Base-by-base conservation (phyloP, 495 filamentous ascomycete species). In the Aspergillus egyptiacus region DNA sequence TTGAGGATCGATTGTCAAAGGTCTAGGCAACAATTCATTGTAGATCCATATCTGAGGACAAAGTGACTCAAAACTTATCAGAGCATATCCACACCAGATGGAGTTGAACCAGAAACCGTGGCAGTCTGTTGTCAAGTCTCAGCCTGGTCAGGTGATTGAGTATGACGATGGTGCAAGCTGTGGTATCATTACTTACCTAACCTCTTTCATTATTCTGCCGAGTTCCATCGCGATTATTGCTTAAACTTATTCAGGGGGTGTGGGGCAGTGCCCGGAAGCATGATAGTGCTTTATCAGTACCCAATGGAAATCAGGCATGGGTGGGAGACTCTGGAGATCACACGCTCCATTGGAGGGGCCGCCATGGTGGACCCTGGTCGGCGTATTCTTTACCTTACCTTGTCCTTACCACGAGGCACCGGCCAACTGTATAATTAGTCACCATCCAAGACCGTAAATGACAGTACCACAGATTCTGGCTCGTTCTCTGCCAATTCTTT, bases 191-290 rank as follows among this genome's bases (percentile, higher is more conserved):
- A n/a, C n/a, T n/a, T n/a, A n/a, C n/a, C n/a, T n/a, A n/a, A n/a
- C n/a, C n/a, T n/a, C n/a, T n/a, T n/a, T n/a, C n/a, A n/a, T n/a
- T n/a, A 44, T 44, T 44, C 41, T 44, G 32, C 41, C 41, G 28
- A 22, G 30, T 50, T 43, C 38, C 41, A 35, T 36, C 25, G 24
- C 30, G 40, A 44, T 44, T 18, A 44, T n/a, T n/a, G n/a, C 43
- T 39, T n/a, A 43, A 43, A 51, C 20, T 55, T 46, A 59, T 50
- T 59, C 46, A 53, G 53, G 56, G 53, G 53, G 53, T 53, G 57
- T 53, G 53, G 57, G 37, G 50, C 39, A 15, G 23, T 30, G 41
- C 13, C 56, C 53, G 52, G 42, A 59, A 53, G 43, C 53, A 50
- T 43, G 40, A 49, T 49, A 53, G 28, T 31, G 8, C 17, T 8